Percentiles rank a stretch among this genome's conserved stretches.
These are phyloP conservation scores for Solanum medicagineum DNA, from an alignment of 257 asterid genomes.

Conservation along the genomic window DNA sequence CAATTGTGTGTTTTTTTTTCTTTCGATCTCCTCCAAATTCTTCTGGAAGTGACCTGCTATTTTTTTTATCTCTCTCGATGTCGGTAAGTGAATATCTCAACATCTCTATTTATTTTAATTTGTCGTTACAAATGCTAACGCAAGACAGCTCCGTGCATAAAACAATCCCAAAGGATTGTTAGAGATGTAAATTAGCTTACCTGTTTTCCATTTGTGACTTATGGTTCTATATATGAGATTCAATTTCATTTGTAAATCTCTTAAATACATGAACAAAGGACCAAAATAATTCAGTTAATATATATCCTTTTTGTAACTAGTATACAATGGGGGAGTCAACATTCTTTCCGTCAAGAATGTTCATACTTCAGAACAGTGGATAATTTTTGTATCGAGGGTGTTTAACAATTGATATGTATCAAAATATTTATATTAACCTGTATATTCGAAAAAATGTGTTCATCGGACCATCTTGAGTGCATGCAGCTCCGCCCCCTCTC, in stretches of 20 bases:
- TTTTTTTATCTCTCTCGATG: neutral
- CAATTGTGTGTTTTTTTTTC: neutral
- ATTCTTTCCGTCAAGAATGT: too few species aligned
- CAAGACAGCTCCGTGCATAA: too few species aligned
- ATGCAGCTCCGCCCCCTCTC: too few species aligned
- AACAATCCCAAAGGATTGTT: too few species aligned
- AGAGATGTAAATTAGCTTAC: too few species aligned
- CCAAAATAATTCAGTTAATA: neutral
- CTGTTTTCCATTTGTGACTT: neutral
- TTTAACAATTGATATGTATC: too few species aligned
- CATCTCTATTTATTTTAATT: neutral
- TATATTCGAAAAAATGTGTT: too few species aligned
- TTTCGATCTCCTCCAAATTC: neutral
- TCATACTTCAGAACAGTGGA: too few species aligned
- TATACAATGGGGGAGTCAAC: too few species aligned
- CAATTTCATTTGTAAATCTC: neutral
- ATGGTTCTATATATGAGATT: neutral
- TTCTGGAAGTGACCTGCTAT: neutral
- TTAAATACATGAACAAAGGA: neutral
- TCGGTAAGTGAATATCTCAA: neutral
- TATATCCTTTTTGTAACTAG: neutral
- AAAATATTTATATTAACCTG: too few species aligned
- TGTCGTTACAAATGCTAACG: neutral
- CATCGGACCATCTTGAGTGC: too few species aligned
- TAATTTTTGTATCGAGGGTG: too few species aligned